Conservation (phyloP, 192 early-diverging fungal genomes). For the Pilaira anomala region DNA sequence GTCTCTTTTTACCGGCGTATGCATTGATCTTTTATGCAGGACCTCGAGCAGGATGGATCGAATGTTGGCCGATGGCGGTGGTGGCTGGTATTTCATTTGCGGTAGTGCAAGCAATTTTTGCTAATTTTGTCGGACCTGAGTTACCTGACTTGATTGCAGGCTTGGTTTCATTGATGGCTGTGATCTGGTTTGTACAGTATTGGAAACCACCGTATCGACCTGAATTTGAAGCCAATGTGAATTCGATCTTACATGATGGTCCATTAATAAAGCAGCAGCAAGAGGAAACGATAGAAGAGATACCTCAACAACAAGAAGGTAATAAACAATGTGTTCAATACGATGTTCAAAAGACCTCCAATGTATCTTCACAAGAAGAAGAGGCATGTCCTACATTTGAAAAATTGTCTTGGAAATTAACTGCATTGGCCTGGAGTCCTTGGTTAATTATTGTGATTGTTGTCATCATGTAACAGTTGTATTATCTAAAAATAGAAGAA, state of each 20-base stretch:
- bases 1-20: constrained; percentile 36
- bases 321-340: too few species aligned
- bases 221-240: constrained; percentile 25
- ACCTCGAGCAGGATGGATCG: constrained; percentile 23
- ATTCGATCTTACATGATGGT: background rate
- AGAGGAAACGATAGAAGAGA: too few species aligned
- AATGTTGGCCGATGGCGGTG: constrained; percentile 29
- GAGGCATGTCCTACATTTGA: background rate
- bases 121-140: constrained; percentile 41
- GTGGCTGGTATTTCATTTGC: constrained; percentile 34
- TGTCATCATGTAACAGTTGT: constrained; percentile 25
- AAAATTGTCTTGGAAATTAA: constrained; percentile 20
- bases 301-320: too few species aligned
- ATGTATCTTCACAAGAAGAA: background rate
- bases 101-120: constrained; percentile 30
- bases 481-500: background rate
- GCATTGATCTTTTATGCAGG: constrained; percentile 33
- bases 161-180: constrained; percentile 28
- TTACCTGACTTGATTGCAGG: constrained; percentile 37
- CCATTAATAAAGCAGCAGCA: too few species aligned
- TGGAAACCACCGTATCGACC: constrained; percentile 34
- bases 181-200: constrained; percentile 33
- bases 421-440: constrained; percentile 28
- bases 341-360: background rate
- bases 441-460: constrained; percentile 34